Conservation (phyloP, 257 asterid genomes). For the Solanum stenotomum region DNA sequence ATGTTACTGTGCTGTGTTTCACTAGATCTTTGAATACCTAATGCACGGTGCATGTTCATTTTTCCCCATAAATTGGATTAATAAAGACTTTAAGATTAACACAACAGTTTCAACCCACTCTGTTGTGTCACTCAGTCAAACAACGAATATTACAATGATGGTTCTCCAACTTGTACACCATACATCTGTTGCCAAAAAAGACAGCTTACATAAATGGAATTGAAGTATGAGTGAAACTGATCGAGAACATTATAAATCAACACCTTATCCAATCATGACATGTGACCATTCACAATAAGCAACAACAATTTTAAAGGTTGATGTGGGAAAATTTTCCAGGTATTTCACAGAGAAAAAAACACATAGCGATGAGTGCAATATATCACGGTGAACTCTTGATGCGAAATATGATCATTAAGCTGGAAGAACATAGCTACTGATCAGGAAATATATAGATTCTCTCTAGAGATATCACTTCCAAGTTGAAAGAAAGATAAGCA, state of each 20-base stretch:
- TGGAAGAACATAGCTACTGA: neutral
- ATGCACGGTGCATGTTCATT: conserved; percentile 43
- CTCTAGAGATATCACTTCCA: neutral
- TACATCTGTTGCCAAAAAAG: neutral
- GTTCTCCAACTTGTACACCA: neutral
- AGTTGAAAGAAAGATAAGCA: neutral
- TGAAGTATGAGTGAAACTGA: neutral
- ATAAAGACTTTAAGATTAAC: neutral
- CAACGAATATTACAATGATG: neutral
- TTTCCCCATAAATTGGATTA: conserved; percentile 23
- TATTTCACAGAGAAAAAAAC: neutral
- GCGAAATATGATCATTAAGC: neutral
- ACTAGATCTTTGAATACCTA: conserved; percentile 40
- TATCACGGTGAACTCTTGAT: neutral
- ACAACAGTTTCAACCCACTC: neutral
- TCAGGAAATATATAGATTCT: neutral
- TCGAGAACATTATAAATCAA: neutral
- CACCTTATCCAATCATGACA: neutral
- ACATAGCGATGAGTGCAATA: neutral
- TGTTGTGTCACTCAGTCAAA: neutral
- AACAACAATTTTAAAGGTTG: neutral
- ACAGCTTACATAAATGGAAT: neutral
- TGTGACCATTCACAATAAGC: neutral
- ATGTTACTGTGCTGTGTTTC: conserved; percentile 22
- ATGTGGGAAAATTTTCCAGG: neutral